A percentile compares a stretch with the other conserved stretches of the same genome.
phyloP scores from a whole-genome alignment of 176 grass and related monocot genomes.

The Bonia amplexicaulis region DNA sequence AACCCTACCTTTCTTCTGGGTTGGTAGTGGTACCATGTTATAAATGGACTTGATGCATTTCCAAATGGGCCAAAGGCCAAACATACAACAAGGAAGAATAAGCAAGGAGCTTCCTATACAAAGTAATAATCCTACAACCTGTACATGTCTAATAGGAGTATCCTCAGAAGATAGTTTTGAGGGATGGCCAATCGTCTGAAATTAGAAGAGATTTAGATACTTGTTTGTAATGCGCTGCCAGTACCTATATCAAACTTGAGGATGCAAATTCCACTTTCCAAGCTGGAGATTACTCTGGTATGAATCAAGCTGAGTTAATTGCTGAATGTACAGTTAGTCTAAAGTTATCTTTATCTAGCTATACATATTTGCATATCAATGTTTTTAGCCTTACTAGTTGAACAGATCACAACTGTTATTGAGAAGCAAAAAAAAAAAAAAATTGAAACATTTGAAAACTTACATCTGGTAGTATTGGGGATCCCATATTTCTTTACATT shows the following conservation, averaged over 20 bases:
- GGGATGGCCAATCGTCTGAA: conserved; percentile 70
- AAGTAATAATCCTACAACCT: too few species aligned
- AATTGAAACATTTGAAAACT: not conserved
- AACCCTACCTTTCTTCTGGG: too few species aligned
- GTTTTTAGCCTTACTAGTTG: not conserved
- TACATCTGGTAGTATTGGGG: not conserved
- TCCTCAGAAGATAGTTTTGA: conserved; percentile 48
- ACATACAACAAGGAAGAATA: too few species aligned
- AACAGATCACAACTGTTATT: not conserved
- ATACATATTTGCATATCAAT: not conserved
- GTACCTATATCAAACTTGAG: conserved; percentile 54
- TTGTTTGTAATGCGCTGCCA: conserved; percentile 58
- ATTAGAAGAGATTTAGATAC: conserved; percentile 76
- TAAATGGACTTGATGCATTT: too few species aligned
- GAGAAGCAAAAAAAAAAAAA: not conserved
- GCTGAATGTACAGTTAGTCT: not conserved
- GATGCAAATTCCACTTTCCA: conserved; percentile 61
- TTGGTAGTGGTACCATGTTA: too few species aligned
- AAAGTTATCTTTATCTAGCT: not conserved
- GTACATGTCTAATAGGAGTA: conserved; percentile 26
- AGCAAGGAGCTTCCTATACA: too few species aligned
- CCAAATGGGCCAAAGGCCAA: too few species aligned
- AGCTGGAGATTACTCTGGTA: conserved; percentile 85
- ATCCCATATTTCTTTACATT: not conserved
- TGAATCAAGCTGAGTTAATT: conserved; percentile 16